Base-by-base conservation (phyloP, 371 early-diverging fungal genomes). In the Dentiscutata heterogama region DNA sequence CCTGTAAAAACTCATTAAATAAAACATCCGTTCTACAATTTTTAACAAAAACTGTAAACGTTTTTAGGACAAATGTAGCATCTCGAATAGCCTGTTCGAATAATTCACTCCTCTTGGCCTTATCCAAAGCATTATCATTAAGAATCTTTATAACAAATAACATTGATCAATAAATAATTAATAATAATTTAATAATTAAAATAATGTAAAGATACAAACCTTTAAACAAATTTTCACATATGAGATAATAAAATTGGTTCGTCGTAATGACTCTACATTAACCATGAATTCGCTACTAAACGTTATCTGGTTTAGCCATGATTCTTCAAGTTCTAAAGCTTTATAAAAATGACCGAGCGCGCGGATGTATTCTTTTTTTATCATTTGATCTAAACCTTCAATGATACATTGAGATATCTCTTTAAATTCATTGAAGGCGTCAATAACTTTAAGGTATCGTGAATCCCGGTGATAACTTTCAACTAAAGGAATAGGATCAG, bases 221-320 rank as follows among this genome's bases (percentile, higher is more conserved):
- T 61, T 35, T 46, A 77, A 77, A 77, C 78, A 77, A 29, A 63
- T 46, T 77, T 35, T 77, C n/a, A 50, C 78, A 63, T 63, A 46
- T 22, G 22, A 22, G 46, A 42, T 25, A 46, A 77, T 63, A 14
- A 54, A 61, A 60, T 42, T 11, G 4, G 78, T 20, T 39, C 78
- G 58, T 22, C 16, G 20, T 8, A 77, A 39, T 7, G 46, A 18
- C 27, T 77, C 64, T 27, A 25, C 51, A 51, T 71, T 46, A 25
- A 77, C 16, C 18, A 8, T 71, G 7, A 27, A 7, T 16, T 8
- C 3, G n/a, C 42, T 22, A 25, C 64, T 50, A 50, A 13, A 13
- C 13, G 16, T 46, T 4, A 39, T 46, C 3, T 61, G 0, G 2
- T 25, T 18, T 18, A 64, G n/a, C 78, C 78, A 77, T 5, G 20